Percentiles rank a stretch among this genome's conserved stretches.
phyloP scores from a whole-genome alignment of 164 flowering plant species.

The Saururus chinensis region DNA sequence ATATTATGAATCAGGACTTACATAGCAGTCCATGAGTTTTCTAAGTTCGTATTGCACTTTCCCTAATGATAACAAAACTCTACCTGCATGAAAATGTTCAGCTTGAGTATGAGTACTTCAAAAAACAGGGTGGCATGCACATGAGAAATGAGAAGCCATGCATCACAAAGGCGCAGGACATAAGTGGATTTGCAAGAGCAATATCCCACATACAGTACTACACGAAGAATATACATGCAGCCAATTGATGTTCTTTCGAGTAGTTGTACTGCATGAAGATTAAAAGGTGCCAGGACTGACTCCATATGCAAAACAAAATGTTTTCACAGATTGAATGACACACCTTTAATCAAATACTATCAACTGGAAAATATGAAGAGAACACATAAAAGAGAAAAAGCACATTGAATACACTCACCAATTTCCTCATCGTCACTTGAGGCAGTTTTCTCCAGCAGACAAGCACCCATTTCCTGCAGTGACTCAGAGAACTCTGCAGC shows the following conservation, averaged over 20 bases:
- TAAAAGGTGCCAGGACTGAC: too few species aligned
- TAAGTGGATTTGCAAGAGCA: too few species aligned
- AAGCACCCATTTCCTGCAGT: slow-evolving; percentile 71
- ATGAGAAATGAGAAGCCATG: too few species aligned
- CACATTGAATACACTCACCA: slow-evolving; percentile 39
- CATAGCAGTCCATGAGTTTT: slow-evolving; percentile 75
- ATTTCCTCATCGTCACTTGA: slow-evolving; percentile 81
- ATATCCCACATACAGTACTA: too few species aligned
- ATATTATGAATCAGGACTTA: slow-evolving; percentile 23
- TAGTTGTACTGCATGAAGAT: too few species aligned
- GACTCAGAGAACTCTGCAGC: slow-evolving; percentile 95
- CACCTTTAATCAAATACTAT: not conserved
- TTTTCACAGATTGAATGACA: not conserved
- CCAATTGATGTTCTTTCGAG: too few species aligned
- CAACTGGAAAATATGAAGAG: not conserved
- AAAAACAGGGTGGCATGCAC: too few species aligned
- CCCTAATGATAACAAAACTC: slow-evolving; percentile 68
- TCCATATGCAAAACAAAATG: not conserved
- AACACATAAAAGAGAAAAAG: not conserved
- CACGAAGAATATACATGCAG: too few species aligned
- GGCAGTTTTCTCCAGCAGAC: slow-evolving; percentile 81
- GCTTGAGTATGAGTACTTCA: too few species aligned
- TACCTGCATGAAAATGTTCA: slow-evolving; percentile 30
- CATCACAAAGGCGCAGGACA: not conserved
- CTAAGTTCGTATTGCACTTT: slow-evolving; percentile 81